These are phyloP conservation scores for Fusarium mangiferae DNA, from an alignment of 2,329 filamentous ascomycete species.

Conservation along the genomic window DNA sequence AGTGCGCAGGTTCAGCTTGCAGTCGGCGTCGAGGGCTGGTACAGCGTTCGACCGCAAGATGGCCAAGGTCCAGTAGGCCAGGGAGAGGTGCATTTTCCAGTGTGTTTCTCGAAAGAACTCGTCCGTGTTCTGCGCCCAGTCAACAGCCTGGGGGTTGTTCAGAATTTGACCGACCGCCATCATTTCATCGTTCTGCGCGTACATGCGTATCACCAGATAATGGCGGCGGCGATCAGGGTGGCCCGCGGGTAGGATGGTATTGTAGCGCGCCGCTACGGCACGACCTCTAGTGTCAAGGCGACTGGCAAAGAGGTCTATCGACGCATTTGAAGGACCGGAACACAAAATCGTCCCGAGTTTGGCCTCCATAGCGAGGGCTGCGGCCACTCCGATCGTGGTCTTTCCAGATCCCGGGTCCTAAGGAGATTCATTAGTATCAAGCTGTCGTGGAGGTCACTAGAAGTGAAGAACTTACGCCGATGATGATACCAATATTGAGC, in stretches of 20 bases:
- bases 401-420: constrained; percentile 34
- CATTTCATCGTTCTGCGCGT: background rate
- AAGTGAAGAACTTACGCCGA: constrained; percentile 9
- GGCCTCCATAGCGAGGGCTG: constrained; percentile 7
- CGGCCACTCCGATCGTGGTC: constrained; percentile 2
- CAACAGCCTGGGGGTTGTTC: background rate
- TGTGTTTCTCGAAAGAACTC: background rate
- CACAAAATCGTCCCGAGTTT: constrained; percentile 11
- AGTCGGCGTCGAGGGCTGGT: constrained; percentile 1
- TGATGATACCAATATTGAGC: constrained; percentile 22
- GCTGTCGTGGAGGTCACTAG: background rate
- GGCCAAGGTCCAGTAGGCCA: constrained; percentile 24
- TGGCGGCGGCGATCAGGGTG: background rate
- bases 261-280: background rate
- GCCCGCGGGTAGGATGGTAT: background rate
- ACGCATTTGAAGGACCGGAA: constrained; percentile 6
- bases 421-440: background rate
- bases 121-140: background rate
- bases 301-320: constrained; percentile 10
- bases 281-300: background rate
- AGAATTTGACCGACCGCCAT: background rate
- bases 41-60: constrained; percentile 13
- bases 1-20: background rate
- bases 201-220: constrained; percentile 9
- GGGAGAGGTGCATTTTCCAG: constrained; percentile 28